Evolutionary conservation across 306 rosid genomes (phyloP).

Genomic region (Citrullus mucosospermus): DNA sequence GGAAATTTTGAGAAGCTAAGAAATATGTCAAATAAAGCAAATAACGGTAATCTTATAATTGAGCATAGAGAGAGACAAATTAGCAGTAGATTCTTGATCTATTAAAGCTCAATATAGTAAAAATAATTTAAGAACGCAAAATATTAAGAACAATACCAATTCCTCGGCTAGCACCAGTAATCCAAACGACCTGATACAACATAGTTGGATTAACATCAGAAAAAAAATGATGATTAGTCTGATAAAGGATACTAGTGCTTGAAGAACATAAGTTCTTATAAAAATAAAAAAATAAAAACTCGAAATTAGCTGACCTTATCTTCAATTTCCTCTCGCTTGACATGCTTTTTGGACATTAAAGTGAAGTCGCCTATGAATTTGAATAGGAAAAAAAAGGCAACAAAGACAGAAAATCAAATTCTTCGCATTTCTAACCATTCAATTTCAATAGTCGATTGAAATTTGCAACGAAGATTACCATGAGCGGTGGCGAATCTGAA

Average conservation of each 20-base stretch:
- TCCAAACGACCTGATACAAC: slow-evolving; percentile 69
- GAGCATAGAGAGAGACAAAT: neutral
- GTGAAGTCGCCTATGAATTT: slow-evolving; percentile 60
- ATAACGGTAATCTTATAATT: neutral
- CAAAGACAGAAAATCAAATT: neutral
- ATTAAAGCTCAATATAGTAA: neutral
- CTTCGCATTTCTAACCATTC: neutral
- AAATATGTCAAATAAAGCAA: neutral
- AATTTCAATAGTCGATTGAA: neutral
- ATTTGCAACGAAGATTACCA: slow-evolving; percentile 26
- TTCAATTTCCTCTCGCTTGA: slow-evolving; percentile 57
- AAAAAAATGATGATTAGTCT: neutral
- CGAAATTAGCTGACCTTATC: slow-evolving; percentile 39
- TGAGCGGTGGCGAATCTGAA: slow-evolving; percentile 50
- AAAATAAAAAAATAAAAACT: neutral
- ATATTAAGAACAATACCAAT: slow-evolving; percentile 37
- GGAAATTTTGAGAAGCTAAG: neutral
- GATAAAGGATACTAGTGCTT: neutral
- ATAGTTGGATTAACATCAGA: neutral
- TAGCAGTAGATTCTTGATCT: neutral
- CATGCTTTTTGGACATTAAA: slow-evolving; percentile 52
- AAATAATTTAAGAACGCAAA: neutral
- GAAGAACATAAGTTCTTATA: neutral
- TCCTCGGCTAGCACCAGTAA: slow-evolving; percentile 97
- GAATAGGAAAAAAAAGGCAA: neutral